These are phyloP conservation scores for Penicillium cosmopolitanum DNA, from an alignment of 495 filamentous ascomycete genomes.

Conservation along the genomic window DNA sequence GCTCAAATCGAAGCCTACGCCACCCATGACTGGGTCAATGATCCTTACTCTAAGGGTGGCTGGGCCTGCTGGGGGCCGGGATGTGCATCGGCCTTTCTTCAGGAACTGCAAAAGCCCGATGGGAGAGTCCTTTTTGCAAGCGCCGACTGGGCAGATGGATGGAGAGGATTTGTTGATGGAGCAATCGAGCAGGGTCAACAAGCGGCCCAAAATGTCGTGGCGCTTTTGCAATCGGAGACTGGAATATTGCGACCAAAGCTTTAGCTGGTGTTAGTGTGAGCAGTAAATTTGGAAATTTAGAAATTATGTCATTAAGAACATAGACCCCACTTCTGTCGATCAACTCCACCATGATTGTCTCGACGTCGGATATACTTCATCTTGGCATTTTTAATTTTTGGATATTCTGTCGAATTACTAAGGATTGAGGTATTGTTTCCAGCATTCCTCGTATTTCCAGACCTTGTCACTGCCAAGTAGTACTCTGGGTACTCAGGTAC, in stretches of 20 bases:
- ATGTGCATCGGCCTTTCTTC: constrained; percentile 16
- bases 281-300: too few relatives aligned
- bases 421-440: too few relatives aligned
- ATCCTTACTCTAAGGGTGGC: constrained; percentile 30
- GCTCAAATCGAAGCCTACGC: constrained; percentile 21
- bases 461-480: too few relatives aligned
- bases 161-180: constrained; percentile 38
- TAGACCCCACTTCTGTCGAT: too few relatives aligned
- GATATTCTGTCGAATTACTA: too few relatives aligned
- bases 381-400: too few relatives aligned
- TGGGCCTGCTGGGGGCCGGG: constrained; percentile 31
- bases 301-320: too few relatives aligned
- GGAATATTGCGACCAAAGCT: neutral
- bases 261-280: too few relatives aligned
- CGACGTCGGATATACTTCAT: too few relatives aligned
- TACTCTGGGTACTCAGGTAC: too few relatives aligned
- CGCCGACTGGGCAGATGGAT: constrained; percentile 39
- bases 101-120: constrained; percentile 24
- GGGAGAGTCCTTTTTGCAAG: constrained; percentile 33
- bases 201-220: neutral
- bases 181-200: constrained; percentile 33
- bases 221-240: neutral
- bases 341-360: too few relatives aligned
- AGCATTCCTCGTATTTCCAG: too few relatives aligned
- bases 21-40: constrained; percentile 36